phyloP scores from a whole-genome alignment of 495 filamentous ascomycete species.

The Lasiosphaeris hirsuta region DNA sequence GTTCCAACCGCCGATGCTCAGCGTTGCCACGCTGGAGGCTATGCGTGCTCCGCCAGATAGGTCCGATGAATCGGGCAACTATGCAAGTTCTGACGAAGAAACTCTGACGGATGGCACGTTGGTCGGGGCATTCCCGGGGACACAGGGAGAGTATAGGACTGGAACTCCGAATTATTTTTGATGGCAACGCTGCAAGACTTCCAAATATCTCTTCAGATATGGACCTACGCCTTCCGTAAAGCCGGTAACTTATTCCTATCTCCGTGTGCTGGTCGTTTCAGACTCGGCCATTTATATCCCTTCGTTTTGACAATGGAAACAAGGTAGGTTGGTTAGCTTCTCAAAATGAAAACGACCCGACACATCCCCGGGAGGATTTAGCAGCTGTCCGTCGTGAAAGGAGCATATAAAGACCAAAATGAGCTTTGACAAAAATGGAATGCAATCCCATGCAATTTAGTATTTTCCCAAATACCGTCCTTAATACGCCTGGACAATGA shows the following conservation, averaged over 20 bases:
- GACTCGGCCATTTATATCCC: too few relatives aligned
- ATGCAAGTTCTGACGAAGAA: slow-evolving; percentile 47
- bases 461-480: background rate
- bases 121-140: slow-evolving; percentile 39
- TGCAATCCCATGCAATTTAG: background rate
- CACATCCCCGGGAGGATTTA: too few relatives aligned
- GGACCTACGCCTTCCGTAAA: too few relatives aligned
- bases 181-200: background rate
- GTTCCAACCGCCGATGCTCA: slow-evolving; percentile 57
- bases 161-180: slow-evolving; percentile 40
- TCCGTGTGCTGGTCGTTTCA: too few relatives aligned
- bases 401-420: too few relatives aligned
- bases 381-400: too few relatives aligned
- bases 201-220: too few relatives aligned
- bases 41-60: slow-evolving; percentile 49
- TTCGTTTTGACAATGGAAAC: too few relatives aligned
- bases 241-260: too few relatives aligned
- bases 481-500: background rate
- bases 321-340: too few relatives aligned
- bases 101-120: slow-evolving; percentile 21
- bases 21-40: slow-evolving; percentile 51
- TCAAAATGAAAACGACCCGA: background rate
- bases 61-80: slow-evolving; percentile 47
- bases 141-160: slow-evolving; percentile 33
- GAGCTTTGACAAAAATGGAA: too few relatives aligned